A percentile compares a stretch with the other conserved stretches of the same genome.
Evolutionary conservation across 805 yeast species (phyloP).

Genomic region (Kodamaea laetipori): DNA sequence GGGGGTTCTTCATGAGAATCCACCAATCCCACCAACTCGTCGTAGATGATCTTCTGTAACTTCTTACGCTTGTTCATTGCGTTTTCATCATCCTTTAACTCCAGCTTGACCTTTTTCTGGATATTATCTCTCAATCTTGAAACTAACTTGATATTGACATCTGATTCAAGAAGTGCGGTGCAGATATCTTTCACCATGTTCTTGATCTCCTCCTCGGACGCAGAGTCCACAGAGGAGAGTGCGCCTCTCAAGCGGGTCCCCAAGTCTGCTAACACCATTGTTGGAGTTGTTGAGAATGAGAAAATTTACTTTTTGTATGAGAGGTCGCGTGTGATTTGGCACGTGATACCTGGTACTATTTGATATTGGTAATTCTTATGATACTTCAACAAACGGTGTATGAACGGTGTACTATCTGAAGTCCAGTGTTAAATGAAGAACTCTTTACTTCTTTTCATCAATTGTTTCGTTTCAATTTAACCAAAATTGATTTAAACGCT

Average conservation of each 20-base stretch:
- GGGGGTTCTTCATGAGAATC: slow-evolving; percentile 67
- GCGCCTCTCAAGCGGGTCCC: slow-evolving; percentile 48
- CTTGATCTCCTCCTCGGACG: slow-evolving; percentile 40
- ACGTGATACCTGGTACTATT: too few relatives aligned
- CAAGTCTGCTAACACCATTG: slow-evolving; percentile 49
- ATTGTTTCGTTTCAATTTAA: too few relatives aligned
- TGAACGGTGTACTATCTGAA: too few relatives aligned
- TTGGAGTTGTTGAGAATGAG: background rate
- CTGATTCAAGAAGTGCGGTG: slow-evolving; percentile 89
- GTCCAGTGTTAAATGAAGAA: too few relatives aligned
- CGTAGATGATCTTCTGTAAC: slow-evolving; percentile 90
- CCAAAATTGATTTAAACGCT: too few relatives aligned
- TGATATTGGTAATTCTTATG: too few relatives aligned
- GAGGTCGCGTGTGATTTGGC: too few relatives aligned
- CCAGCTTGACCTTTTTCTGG: slow-evolving; percentile 50
- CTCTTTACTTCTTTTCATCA: too few relatives aligned
- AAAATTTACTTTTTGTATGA: background rate
- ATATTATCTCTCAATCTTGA: slow-evolving; percentile 69
- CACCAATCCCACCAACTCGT: slow-evolving; percentile 83
- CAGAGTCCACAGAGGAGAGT: slow-evolving; percentile 43
- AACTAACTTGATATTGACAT: slow-evolving; percentile 86
- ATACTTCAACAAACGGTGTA: too few relatives aligned
- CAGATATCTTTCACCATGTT: slow-evolving; percentile 82
- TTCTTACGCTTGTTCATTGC: slow-evolving; percentile 74
- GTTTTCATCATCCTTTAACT: slow-evolving; percentile 52